A percentile compares a stretch with the other conserved stretches of the same genome.
Conservation (phyloP, 257 asterid species). For the Cordia subcordata region DNA sequence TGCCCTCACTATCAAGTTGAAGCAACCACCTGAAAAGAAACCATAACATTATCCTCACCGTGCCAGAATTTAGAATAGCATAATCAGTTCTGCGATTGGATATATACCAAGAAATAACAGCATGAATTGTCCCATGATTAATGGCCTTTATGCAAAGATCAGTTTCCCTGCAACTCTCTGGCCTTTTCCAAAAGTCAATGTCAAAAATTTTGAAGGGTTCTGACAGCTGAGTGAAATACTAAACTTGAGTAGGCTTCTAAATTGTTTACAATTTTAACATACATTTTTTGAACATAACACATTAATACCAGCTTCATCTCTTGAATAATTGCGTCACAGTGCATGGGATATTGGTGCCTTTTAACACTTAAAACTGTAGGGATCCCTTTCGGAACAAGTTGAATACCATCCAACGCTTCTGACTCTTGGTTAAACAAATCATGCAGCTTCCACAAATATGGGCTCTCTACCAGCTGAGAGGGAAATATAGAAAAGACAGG, state of each 20-base stretch:
- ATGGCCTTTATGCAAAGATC: slow-evolving; percentile 61
- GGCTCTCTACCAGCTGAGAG: slow-evolving; percentile 79
- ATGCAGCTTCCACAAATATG: slow-evolving; percentile 57
- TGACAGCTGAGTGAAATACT: slow-evolving; percentile 60
- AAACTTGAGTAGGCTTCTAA: slow-evolving; percentile 13
- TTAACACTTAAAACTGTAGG: slow-evolving; percentile 42
- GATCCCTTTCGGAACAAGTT: slow-evolving; percentile 64
- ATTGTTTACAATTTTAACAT: not conserved
- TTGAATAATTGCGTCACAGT: slow-evolving; percentile 71
- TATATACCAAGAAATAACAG: slow-evolving; percentile 85
- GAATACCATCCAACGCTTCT: slow-evolving; percentile 55
- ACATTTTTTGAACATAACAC: not conserved
- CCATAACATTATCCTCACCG: not conserved
- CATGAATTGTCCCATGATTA: slow-evolving; percentile 77
- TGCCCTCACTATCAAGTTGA: slow-evolving; percentile 84
- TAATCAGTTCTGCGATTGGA: slow-evolving; percentile 21
- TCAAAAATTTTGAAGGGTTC: slow-evolving; percentile 91
- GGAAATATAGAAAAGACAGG: slow-evolving; percentile 4
- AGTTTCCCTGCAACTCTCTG: slow-evolving; percentile 62
- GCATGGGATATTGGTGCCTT: slow-evolving; percentile 72
- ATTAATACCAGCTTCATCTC: slow-evolving; percentile 65
- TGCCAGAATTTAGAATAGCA: slow-evolving; percentile 2
- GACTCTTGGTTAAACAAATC: slow-evolving; percentile 63
- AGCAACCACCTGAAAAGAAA: slow-evolving; percentile 81
- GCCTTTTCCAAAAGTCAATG: slow-evolving; percentile 94